Percentiles rank a stretch among this genome's conserved stretches.
Conservation (phyloP, 75 land plant species). For the Chamaecyparis obtusa region DNA sequence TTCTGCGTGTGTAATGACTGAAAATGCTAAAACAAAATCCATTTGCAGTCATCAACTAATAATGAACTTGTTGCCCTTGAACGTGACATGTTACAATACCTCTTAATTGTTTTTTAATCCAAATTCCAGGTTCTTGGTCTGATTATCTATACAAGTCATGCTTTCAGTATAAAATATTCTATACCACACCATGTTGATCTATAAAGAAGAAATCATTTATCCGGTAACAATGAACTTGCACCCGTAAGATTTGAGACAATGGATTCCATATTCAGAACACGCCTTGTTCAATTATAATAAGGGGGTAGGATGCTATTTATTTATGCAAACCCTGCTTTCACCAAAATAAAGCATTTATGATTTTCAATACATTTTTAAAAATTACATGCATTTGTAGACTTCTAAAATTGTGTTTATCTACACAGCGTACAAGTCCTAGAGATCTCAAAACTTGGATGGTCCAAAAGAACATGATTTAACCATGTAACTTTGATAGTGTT, state of each 20-base stretch:
- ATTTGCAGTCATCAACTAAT: not conserved
- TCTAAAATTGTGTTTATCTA: not conserved
- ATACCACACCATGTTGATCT: too few species aligned
- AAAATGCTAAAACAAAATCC: not conserved
- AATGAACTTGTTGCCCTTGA: not conserved
- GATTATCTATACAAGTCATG: not conserved
- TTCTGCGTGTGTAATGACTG: not conserved
- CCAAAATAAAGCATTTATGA: not conserved
- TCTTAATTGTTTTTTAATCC: too few species aligned
- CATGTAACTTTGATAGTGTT: not conserved
- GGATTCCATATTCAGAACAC: too few species aligned
- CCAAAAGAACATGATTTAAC: not conserved
- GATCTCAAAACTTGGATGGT: not conserved
- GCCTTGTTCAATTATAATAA: too few species aligned
- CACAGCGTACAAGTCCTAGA: not conserved
- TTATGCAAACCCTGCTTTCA: not conserved
- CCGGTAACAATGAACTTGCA: too few species aligned
- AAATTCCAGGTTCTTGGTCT: not conserved
- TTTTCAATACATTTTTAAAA: not conserved
- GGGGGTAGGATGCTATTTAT: too few species aligned
- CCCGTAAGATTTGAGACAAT: too few species aligned
- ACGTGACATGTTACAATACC: too few species aligned
- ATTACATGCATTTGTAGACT: not conserved
- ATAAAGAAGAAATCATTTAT: too few species aligned
- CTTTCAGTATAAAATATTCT: not conserved